Evolutionary conservation across 225 moss, liverwort and hornwort species (phyloP).

Genomic region (Rhytidiadelphus loreus): DNA sequence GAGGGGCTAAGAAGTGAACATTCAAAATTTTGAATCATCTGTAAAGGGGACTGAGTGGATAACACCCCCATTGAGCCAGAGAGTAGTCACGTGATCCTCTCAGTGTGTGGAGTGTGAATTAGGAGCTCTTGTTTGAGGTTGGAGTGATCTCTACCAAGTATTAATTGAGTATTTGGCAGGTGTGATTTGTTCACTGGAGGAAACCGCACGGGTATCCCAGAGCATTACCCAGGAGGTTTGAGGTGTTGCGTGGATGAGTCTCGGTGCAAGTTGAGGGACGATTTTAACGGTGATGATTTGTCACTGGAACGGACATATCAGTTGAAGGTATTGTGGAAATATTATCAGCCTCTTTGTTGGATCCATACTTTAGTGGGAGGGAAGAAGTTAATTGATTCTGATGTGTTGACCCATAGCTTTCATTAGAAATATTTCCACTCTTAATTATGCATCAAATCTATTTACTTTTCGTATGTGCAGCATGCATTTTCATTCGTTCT

Average conservation of each 20-base stretch:
- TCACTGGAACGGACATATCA: background rate
- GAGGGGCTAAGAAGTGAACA: no score
- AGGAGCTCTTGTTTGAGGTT: background rate
- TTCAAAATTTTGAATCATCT: background rate
- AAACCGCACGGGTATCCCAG: background rate
- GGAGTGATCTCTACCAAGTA: background rate
- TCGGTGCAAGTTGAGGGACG: slow-evolving; percentile 21
- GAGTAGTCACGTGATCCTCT: background rate
- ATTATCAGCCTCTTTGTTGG: background rate
- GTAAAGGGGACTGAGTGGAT: background rate
- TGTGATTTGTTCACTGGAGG: slow-evolving; percentile 29
- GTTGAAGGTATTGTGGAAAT: slow-evolving; percentile 4
- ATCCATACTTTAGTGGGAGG: background rate
- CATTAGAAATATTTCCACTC: no score
- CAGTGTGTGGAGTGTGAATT: background rate
- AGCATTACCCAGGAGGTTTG: slow-evolving; percentile 24
- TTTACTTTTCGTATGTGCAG: background rate
- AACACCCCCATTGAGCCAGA: background rate
- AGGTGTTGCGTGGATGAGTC: slow-evolving; percentile 22
- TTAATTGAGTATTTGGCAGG: background rate
- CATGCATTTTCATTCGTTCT: background rate
- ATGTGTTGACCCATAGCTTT: no score
- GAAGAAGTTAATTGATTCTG: background rate
- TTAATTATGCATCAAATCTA: background rate
- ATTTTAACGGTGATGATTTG: slow-evolving; percentile 1